Evolutionary conservation across 768 basidiomycete genomes (phyloP), one percentile per base, ranked within the genome.

Genomic region (Tylopilus subfusipes): DNA sequence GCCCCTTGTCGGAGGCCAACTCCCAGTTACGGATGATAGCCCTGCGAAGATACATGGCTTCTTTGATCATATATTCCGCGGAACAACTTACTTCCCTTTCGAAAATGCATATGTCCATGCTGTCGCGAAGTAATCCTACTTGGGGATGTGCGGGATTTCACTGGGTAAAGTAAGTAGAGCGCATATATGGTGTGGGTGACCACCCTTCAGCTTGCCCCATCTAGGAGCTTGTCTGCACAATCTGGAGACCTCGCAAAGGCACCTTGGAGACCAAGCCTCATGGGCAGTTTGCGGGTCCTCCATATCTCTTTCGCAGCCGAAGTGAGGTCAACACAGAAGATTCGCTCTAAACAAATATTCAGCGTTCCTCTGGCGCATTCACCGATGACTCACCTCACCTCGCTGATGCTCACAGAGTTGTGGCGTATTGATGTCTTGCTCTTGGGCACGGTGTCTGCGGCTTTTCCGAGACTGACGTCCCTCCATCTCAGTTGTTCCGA

Each of bases 401-500:
- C 72, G 6, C 69, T 90, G 10, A 75, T 69, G 9, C 70, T 89
- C 33, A 78, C 77, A 2, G 72, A 68, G 22, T 67, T 90, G n/a
- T 82, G 85, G 56, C 77, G 76, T 25, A 79, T 89, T 36, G 83
- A 84, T 57, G 54, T 67, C 19, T 60, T 68, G 13, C 63, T 87
- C 42, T 73, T 90, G 25, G 56, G 59, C 7, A 55, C 73, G n/a
- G 71, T 88, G 33, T 74, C 82, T 1, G 59, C 57, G 16, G 66
- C 66, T 2, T 82, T 86, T 48, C 77, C 79, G 33, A 63, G 57
- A 25, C 68, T 89, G 42, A 52, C 55, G 3, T 68, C 74, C 47
- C 77, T 89, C 13, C 73, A 80, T 56, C 71, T 88, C 45, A 82
- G 80, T 61, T 82, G 81, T 54, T 78, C 81, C 6, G 83, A 85